phyloP scores from a whole-genome alignment of 495 filamentous ascomycete species.

The Tricharina praecox region DNA sequence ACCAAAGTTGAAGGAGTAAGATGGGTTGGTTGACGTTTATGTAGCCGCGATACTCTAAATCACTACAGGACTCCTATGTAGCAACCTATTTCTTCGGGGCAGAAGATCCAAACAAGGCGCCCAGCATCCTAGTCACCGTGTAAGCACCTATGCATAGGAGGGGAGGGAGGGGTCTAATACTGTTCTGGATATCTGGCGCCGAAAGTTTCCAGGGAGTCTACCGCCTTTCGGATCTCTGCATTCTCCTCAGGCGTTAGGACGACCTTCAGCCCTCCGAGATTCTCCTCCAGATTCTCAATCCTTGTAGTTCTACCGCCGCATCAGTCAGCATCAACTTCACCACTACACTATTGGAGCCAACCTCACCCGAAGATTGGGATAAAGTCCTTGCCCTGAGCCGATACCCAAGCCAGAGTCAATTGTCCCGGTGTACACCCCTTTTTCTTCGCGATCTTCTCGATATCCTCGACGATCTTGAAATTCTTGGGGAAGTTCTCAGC shows the following conservation, averaged over 20 bases:
- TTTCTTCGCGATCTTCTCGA: slow-evolving; percentile 32
- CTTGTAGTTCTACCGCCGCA: slow-evolving; percentile 45
- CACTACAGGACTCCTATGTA: too few relatives aligned
- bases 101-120: neutral
- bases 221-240: slow-evolving; percentile 29
- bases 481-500: slow-evolving; percentile 41
- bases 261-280: slow-evolving; percentile 33
- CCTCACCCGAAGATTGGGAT: slow-evolving; percentile 40
- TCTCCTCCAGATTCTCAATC: slow-evolving; percentile 42
- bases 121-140: neutral
- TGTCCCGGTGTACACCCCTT: slow-evolving; percentile 35
- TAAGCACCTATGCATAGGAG: neutral
- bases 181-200: slow-evolving; percentile 19
- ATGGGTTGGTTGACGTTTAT: too few relatives aligned
- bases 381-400: slow-evolving; percentile 40
- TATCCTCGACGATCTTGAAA: slow-evolving; percentile 34
- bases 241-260: slow-evolving; percentile 32
- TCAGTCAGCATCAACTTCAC: too few relatives aligned
- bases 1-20: too few relatives aligned
- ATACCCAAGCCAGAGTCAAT: slow-evolving; percentile 39
- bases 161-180: slow-evolving; percentile 7
- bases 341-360: too few relatives aligned
- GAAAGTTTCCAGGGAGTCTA: slow-evolving; percentile 27
- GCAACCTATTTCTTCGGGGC: slow-evolving; percentile 3
- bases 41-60: too few relatives aligned